Conservation (phyloP, 2,329 filamentous ascomycete species). For the Clarireedia paspali region DNA sequence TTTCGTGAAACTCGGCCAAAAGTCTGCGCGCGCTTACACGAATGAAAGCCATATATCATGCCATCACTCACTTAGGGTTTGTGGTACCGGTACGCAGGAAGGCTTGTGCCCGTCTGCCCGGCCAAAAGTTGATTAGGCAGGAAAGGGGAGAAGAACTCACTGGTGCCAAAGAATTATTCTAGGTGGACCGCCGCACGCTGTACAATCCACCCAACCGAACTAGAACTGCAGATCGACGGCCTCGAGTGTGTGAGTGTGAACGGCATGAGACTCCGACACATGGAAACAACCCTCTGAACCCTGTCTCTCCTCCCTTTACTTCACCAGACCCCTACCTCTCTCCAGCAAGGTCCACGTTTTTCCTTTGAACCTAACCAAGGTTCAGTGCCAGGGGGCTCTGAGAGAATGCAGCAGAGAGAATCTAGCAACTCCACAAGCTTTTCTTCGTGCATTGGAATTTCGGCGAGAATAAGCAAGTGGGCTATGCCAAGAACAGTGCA, state of each 20-base stretch:
- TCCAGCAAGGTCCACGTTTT: constrained; percentile 8
- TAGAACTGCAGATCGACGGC: neutral
- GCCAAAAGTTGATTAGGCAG: neutral
- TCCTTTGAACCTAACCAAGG: neutral
- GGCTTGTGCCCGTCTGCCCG: neutral
- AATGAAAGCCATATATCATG: neutral
- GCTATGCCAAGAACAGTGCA: too few species aligned
- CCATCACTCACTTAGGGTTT: neutral
- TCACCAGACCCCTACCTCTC: neutral
- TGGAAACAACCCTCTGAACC: constrained; percentile 1
- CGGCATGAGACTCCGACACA: constrained; percentile 1
- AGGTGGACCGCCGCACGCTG: neutral
- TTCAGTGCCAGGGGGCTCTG: too few species aligned
- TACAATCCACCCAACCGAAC: neutral
- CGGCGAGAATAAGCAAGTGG: too few species aligned
- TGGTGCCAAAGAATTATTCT: neutral
- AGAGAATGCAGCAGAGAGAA: too few species aligned
- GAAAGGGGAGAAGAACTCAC: neutral
- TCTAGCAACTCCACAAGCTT: too few species aligned
- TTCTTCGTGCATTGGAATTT: too few species aligned
- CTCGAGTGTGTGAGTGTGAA: neutral
- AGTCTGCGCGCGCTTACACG: constrained; percentile 9
- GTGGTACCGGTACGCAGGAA: neutral
- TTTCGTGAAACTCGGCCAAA: neutral
- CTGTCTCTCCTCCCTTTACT: constrained; percentile 1